These are phyloP conservation scores for Leccinum incarnatum DNA, from an alignment of 768 basidiomycete species.

Conservation along the genomic window DNA sequence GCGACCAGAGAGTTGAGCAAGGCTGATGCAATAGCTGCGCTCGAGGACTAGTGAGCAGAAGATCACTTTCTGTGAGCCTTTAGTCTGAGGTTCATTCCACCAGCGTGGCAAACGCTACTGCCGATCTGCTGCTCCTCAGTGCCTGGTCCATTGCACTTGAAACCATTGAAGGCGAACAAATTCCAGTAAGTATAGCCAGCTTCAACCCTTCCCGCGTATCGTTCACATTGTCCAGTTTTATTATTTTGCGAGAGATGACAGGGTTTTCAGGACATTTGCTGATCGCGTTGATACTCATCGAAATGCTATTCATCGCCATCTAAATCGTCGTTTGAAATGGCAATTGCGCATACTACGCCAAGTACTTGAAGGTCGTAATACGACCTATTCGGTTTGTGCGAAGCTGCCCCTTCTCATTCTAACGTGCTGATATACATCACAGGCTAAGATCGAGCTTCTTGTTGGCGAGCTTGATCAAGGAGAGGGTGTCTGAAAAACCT, in stretches of 20 bases:
- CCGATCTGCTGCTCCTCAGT: constrained; percentile 78
- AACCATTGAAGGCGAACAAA: constrained; percentile 54
- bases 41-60: constrained; percentile 85
- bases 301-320: constrained; percentile 43
- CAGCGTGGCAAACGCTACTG: constrained; percentile 86
- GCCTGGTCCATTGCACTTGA: constrained; percentile 71
- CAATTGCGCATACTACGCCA: constrained; percentile 64
- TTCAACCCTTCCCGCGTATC: background rate
- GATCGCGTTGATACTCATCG: constrained; percentile 41
- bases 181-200: constrained; percentile 56
- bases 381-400: constrained; percentile 60
- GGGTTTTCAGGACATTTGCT: constrained; percentile 70
- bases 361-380: constrained; percentile 62
- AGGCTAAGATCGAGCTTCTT: constrained; percentile 67
- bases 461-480: constrained; percentile 62
- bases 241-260: constrained; percentile 91
- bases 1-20: constrained; percentile 83
- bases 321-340: constrained; percentile 62
- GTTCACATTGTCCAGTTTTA: constrained; percentile 48
- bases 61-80: background rate
- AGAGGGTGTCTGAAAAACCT: constrained; percentile 41
- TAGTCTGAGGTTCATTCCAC: background rate
- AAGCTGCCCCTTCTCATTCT: background rate
- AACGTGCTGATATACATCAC: constrained; percentile 7
- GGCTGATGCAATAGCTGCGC: constrained; percentile 70